Evolutionary conservation across 768 basidiomycete species (phyloP), one percentile per base, ranked within the genome.

Genomic region (Trametes meyenii): DNA sequence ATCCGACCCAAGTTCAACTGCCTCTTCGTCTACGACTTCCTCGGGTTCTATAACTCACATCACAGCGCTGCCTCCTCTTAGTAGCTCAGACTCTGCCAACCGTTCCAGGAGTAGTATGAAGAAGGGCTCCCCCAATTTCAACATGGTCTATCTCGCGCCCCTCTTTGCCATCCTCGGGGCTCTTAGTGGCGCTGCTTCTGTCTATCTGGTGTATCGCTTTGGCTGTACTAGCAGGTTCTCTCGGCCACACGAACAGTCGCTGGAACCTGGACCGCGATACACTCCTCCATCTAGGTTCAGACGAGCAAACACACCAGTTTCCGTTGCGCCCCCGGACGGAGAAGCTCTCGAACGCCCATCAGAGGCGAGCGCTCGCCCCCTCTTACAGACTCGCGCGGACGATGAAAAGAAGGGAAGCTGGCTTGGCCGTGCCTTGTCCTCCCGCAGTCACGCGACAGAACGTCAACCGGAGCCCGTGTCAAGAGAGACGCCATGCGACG

Each of bases 201-300:
- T 69, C 5, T 69, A 71, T 66, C 50, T 70, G 11, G 21, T 67
- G 8, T 66, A 67, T 43, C 66, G 66, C n/a, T 62, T 56, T 49
- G 21, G 49, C 23, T 42, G 46, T 39, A 44, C 35, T 12, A 24
- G 57, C 29, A 44, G 26, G 19, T 13, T 43, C 29, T 49, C 62
- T 26, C 52, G 39, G 12, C 19, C 52, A 10, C 56, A 50, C 17
- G 66, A 50, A 7, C 48, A 17, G 12, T 49, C 35, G 6, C 62
- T 75, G 12, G 55, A 70, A 39, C 61, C 70, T 5, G 75, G 75
- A 0, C 73, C 75, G 14, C 65, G 60, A 2, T 76, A 76, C 59
- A 52, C 48, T 19, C 62, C 71, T 2, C 60, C 67, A 2, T n/a
- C 55, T 17, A 16, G 26, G 35, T 60, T 60, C 53, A 48, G 58